Base-by-base conservation (phyloP, 352 stramenopile species). In the Halophytophthora polymorphica region DNA sequence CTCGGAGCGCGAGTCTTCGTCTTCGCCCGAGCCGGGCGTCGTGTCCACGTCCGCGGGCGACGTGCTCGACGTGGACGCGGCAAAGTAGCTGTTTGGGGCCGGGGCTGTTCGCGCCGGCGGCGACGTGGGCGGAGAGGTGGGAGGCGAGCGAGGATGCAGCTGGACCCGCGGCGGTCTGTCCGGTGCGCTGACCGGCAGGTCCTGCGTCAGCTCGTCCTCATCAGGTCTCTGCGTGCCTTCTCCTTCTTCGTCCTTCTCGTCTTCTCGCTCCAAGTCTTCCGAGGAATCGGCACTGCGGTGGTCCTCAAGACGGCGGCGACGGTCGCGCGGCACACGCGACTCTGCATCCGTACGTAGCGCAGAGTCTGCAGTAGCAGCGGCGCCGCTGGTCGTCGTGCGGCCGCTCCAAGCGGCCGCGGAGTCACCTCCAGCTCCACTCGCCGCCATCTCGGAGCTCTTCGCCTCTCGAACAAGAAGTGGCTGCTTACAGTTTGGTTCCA, bases 1-100 rank as follows among this genome's bases (percentile, higher is more conserved):
- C 63, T 92, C 81, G 0, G 81, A 92, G 6, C 82, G 69, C 17
- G 85, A 87, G 53, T 92, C 82, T 33, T 92, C 82, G 46, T 92
- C 79, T 23, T 92, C 82, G 23, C 73, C 78, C 14, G 74, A 88
- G 19, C 74, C 61, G 1, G 72, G 64, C 10, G 65, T 59, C 10
- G 76, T 79, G 45, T 90, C 78, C 3, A 71, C 42, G 15, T 71
- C 62, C 21, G 58, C 58, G 25, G 77, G 74, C n/a, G 77, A 88
- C 48, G 69, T 53, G 17, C 34, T 61, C 1, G 50, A 35, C 19
- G 55, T n/a, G 22, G 50, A 46, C 2, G 42, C 49, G 12, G 40
- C 61, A 1, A 44, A 44, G 1, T 53, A 58, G 1, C 58, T 44
- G 40, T 49, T 39, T 17, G 59, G 19, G 19, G 58, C 45, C 43